Conservation (phyloP, 2,329 filamentous ascomycete genomes). For the Teratosphaeria gauchensis region DNA sequence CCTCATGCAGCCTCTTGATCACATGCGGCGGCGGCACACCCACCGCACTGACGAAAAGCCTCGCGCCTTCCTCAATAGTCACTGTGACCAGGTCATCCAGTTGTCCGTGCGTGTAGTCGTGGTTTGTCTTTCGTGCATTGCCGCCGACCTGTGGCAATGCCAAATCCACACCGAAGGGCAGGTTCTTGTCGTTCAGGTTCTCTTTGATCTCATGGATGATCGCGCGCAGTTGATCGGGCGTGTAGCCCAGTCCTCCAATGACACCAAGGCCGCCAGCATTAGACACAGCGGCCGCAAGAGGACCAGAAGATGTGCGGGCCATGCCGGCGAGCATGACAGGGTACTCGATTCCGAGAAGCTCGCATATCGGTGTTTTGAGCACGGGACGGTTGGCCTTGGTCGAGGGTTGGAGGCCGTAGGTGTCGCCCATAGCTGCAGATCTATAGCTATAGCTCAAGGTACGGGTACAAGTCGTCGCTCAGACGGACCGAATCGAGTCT, state of each 20-base stretch:
- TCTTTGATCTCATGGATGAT: slow-evolving; percentile 83
- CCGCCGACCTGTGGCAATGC: slow-evolving; percentile 84
- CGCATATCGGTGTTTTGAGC: slow-evolving; percentile 68
- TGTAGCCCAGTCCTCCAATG: slow-evolving; percentile 57
- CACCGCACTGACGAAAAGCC: slow-evolving; percentile 77
- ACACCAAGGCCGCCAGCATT: slow-evolving; percentile 73
- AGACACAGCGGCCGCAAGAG: slow-evolving; percentile 74
- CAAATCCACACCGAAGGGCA: slow-evolving; percentile 86
- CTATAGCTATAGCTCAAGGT: not conserved
- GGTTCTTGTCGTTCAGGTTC: slow-evolving; percentile 52
- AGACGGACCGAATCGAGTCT: not conserved
- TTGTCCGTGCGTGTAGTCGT: slow-evolving; percentile 87
- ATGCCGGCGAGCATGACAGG: slow-evolving; percentile 90
- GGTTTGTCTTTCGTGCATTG: slow-evolving; percentile 76
- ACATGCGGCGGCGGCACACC: slow-evolving; percentile 69
- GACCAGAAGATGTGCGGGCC: slow-evolving; percentile 72
- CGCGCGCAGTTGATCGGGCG: slow-evolving; percentile 60
- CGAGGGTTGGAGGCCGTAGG: not conserved
- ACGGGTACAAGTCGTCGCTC: too few relatives aligned
- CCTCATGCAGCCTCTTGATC: slow-evolving; percentile 66
- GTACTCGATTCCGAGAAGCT: slow-evolving; percentile 72
- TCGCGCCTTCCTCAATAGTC: slow-evolving; percentile 72
- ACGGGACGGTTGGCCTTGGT: slow-evolving; percentile 26
- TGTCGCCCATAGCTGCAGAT: not conserved
- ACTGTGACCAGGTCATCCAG: slow-evolving; percentile 82